These are phyloP conservation scores for Candida maris DNA, from an alignment of 805 yeast species.

Conservation along the genomic window DNA sequence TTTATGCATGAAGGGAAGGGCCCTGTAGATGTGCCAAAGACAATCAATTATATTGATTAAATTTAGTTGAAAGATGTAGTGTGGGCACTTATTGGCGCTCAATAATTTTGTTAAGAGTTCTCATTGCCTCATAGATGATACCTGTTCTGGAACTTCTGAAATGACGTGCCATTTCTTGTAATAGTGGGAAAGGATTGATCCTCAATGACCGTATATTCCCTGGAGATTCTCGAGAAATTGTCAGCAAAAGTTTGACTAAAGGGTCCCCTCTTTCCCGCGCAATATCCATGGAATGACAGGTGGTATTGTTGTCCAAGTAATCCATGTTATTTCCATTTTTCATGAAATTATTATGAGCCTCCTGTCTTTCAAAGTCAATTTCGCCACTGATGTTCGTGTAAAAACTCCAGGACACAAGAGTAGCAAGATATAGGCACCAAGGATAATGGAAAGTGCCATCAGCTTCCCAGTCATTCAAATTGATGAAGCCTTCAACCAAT, in stretches of 20 bases:
- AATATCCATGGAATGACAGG: neutral
- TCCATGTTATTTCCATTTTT: neutral
- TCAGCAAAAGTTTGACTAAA: slow-evolving; percentile 6
- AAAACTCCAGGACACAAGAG: slow-evolving; percentile 7
- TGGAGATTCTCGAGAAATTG: slow-evolving; percentile 5
- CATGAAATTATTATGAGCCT: neutral
- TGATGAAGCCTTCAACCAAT: slow-evolving; percentile 13
- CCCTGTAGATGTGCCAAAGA: too few relatives aligned
- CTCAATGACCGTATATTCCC: slow-evolving; percentile 1
- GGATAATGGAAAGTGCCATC: slow-evolving; percentile 15
- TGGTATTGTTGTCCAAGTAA: neutral
- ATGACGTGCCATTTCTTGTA: slow-evolving; percentile 8
- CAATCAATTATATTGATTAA: too few relatives aligned
- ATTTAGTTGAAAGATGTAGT: too few relatives aligned
- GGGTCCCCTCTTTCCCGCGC: neutral
- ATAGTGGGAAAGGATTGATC: slow-evolving; percentile 4
- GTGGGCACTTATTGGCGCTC: too few relatives aligned
- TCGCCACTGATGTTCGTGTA: neutral
- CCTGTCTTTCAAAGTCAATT: too few relatives aligned
- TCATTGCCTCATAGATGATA: slow-evolving; percentile 8
- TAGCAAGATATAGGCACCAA: slow-evolving; percentile 16
- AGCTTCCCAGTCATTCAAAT: slow-evolving; percentile 15
- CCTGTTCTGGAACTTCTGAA: slow-evolving; percentile 4
- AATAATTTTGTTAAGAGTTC: slow-evolving; percentile 1
- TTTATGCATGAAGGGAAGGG: too few relatives aligned